Base-by-base conservation (phyloP, 805 yeast genomes). In the Pichia pseudocactophila region DNA sequence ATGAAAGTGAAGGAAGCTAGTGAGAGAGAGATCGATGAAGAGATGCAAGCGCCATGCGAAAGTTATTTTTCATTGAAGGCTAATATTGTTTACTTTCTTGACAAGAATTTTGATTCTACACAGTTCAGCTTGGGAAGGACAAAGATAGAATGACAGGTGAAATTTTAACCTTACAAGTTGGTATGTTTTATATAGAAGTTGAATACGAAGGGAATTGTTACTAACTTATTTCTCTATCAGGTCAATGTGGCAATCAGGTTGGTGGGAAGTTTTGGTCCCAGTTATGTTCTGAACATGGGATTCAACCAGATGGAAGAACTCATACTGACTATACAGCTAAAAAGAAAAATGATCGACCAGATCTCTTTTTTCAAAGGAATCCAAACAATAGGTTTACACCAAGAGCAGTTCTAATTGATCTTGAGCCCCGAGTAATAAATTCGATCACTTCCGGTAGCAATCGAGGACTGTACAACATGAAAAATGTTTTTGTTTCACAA, bases 241-340 rank as follows among this genome's bases (percentile, higher is more conserved):
- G 96, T 20, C 98, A 92, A 64, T 92, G 98, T 66, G 98, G 98
- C 44, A 92, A 92, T 63, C 97, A 90, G 59, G 80, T 90, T 1
- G 97, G 97, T 20, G 76, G 84, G 43, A 82, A 83, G 60, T 90
- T 89, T 61, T 92, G 98, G 98, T 71, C 78, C 37, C 96, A 86
- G 59, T 61, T 90, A 42, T 84, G 95, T 34, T 63, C 69, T 25
- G 97, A 90, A 55, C 98, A 90, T 56, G 95, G 94, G 0, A 80
- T 90, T 10, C 31, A 27, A 15, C 2, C 7, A 3, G 44, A 46
- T 35, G 49, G 49, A 19, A 66, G 74, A 3, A 62, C 69, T 10
- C 47, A 57, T 17, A 65, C 71, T 12, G 11, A 34, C 11, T 36
- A 40, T 16, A 7, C 18, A 8, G 28, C 17, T 13, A 19, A 22